Evolutionary conservation across 495 filamentous ascomycete genomes (phyloP).

Genomic region (Niebla homalea): DNA sequence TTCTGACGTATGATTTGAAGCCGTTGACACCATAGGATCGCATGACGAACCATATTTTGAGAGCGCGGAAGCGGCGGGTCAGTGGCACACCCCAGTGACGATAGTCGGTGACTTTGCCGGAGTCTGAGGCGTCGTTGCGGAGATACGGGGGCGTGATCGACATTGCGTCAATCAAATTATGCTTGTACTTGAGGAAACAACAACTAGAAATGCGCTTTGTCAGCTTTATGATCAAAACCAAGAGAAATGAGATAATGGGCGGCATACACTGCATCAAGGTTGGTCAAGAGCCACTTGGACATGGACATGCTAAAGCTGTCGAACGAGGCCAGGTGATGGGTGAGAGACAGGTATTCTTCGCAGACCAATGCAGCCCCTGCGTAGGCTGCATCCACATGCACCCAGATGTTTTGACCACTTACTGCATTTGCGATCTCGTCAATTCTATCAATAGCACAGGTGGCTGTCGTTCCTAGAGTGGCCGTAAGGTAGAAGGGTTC

Average conservation of each 20-base stretch:
- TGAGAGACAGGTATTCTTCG: slow-evolving; percentile 66
- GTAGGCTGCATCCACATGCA: slow-evolving; percentile 90
- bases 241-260: not conserved
- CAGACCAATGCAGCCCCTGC: slow-evolving; percentile 72
- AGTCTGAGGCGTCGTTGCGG: slow-evolving; percentile 61
- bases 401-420: slow-evolving; percentile 62
- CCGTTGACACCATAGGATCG: slow-evolving; percentile 71
- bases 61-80: slow-evolving; percentile 68
- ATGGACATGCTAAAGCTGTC: slow-evolving; percentile 87
- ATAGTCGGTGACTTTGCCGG: slow-evolving; percentile 82
- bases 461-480: slow-evolving; percentile 73
- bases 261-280: slow-evolving; percentile 64
- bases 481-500: slow-evolving; percentile 76
- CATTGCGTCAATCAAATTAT: slow-evolving; percentile 60
- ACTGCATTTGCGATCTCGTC: slow-evolving; percentile 52
- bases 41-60: slow-evolving; percentile 96
- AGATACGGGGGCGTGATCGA: slow-evolving; percentile 74
- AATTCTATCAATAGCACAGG: slow-evolving; percentile 76
- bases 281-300: slow-evolving; percentile 93
- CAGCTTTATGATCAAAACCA: slow-evolving; percentile 5
- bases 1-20: slow-evolving; percentile 55
- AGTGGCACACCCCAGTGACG: slow-evolving; percentile 94
- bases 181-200: slow-evolving; percentile 60
- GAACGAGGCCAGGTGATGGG: slow-evolving; percentile 47
- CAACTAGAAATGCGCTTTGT: slow-evolving; percentile 31